Percentiles rank a stretch among this genome's conserved stretches.
phyloP scores from a whole-genome alignment of 768 basidiomycete species.

The Termitomyces heimii region DNA sequence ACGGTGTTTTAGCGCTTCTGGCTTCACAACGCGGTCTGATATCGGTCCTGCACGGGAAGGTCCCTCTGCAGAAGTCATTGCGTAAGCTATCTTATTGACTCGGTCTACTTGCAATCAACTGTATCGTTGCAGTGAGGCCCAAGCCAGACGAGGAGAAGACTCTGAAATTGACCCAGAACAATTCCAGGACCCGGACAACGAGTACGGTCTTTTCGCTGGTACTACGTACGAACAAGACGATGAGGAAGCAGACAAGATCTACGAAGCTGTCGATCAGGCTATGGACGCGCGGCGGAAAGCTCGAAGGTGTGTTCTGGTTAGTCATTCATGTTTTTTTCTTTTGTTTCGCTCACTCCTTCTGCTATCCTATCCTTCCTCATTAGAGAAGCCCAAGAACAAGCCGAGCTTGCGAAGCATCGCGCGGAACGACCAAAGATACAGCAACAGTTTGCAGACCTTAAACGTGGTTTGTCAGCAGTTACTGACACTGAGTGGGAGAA shows the following conservation, averaged over 20 bases:
- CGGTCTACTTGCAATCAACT: neutral
- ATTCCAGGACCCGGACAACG: slow-evolving; percentile 96
- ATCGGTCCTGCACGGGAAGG: slow-evolving; percentile 97
- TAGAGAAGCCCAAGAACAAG: slow-evolving; percentile 26
- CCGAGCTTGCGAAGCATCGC: slow-evolving; percentile 53
- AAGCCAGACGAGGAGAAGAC: slow-evolving; percentile 83
- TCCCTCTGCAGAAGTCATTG: slow-evolving; percentile 85
- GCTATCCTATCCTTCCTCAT: slow-evolving; percentile 12
- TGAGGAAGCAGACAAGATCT: slow-evolving; percentile 95
- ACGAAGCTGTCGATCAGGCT: slow-evolving; percentile 82
- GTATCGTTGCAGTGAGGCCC: slow-evolving; percentile 65
- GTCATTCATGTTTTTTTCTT: slow-evolving; percentile 21
- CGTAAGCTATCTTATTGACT: slow-evolving; percentile 42
- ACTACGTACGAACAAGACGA: slow-evolving; percentile 97
- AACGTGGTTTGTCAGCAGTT: slow-evolving; percentile 80
- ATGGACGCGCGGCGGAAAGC: slow-evolving; percentile 85
- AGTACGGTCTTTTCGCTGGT: slow-evolving; percentile 92
- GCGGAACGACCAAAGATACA: slow-evolving; percentile 93
- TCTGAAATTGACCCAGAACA: slow-evolving; percentile 84
- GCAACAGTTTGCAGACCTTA: slow-evolving; percentile 92
- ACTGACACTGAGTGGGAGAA: slow-evolving; percentile 92
- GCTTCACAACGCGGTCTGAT: slow-evolving; percentile 97
- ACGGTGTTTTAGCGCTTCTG: slow-evolving; percentile 65
- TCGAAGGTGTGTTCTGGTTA: slow-evolving; percentile 65
- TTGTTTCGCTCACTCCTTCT: slow-evolving; percentile 19